phyloP scores from a whole-genome alignment of 1,284 basidiomycete genomes.

The Irpex sp. region DNA sequence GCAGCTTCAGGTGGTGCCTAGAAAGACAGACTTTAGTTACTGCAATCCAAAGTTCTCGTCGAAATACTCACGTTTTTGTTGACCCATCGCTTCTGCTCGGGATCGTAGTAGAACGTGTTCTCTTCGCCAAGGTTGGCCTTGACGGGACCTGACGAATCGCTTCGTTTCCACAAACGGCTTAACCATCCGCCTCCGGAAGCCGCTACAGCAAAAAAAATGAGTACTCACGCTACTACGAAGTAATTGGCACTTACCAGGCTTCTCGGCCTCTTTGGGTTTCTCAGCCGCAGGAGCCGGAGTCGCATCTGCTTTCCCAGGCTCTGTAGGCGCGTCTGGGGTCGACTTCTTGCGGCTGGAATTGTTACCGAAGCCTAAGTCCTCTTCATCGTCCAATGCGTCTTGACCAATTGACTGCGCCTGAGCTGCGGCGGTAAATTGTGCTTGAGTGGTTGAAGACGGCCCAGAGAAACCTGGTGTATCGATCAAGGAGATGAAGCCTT shows the following conservation, averaged over 20 bases:
- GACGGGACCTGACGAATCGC: conserved; percentile 61
- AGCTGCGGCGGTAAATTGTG: conserved; percentile 19
- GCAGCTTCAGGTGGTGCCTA: conserved; percentile 54
- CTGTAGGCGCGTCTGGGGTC: conserved; percentile 7
- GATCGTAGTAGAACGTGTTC: conserved; percentile 90
- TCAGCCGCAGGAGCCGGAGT: conserved; percentile 12
- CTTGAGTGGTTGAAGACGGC: background rate
- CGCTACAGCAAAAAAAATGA: conserved; percentile 14
- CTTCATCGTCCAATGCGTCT: conserved; percentile 47
- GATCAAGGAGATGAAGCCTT: conserved; percentile 87
- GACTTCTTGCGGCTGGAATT: conserved; percentile 22
- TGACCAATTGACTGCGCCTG: conserved; percentile 22
- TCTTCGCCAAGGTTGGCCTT: conserved; percentile 94
- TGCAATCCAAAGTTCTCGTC: background rate
- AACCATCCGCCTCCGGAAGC: conserved; percentile 68
- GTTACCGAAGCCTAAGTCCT: conserved; percentile 92
- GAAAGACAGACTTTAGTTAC: background rate
- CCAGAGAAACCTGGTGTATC: conserved; percentile 47
- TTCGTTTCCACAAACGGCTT: conserved; percentile 71
- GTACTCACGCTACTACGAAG: background rate
- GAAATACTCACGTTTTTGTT: conserved; percentile 77
- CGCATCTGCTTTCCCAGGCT: conserved; percentile 11
- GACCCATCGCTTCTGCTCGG: conserved; percentile 94
- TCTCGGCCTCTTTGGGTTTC: conserved; percentile 20
- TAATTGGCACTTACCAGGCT: conserved; percentile 23